phyloP scores from a whole-genome alignment of 78 protist genomes.

The Dictyostelium firmibasis region DNA sequence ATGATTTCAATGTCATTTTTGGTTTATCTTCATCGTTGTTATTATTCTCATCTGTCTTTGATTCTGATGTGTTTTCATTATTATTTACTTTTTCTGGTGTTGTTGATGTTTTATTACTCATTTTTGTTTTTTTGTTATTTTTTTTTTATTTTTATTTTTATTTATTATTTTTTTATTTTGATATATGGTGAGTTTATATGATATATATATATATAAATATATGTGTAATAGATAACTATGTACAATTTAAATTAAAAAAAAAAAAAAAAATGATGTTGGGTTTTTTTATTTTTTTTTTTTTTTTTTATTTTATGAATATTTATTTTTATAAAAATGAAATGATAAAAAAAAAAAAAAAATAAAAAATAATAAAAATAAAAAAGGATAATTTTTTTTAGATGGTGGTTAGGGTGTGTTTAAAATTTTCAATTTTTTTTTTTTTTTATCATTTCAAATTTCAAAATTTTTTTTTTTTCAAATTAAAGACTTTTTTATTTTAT shows the following conservation, averaged over 20 bases:
- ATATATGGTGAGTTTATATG: neutral
- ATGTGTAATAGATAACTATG: neutral
- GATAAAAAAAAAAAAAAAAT: neutral
- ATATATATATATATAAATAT: neutral
- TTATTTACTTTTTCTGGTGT: neutral
- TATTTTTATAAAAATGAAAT: neutral
- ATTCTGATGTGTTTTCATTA: neutral
- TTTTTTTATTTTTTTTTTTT: too few relatives aligned
- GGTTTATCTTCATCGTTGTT: neutral
- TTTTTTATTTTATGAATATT: neutral
- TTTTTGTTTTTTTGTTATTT: neutral
- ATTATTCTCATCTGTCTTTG: neutral
- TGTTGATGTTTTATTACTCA: neutral
- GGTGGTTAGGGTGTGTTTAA: neutral
- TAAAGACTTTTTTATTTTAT: too few relatives aligned
- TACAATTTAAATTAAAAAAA: too few relatives aligned
- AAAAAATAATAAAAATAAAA: neutral
- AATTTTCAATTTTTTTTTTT: neutral
- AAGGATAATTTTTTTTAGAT: neutral
- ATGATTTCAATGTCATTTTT: constrained; percentile 27
- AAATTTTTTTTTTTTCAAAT: too few relatives aligned
- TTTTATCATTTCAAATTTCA: neutral
- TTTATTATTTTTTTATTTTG: neutral
- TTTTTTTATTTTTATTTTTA: neutral
- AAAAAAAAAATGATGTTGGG: neutral